Base-by-base conservation (phyloP, 495 filamentous ascomycete species). In the Podospora bellae-mahoneyi region DNA sequence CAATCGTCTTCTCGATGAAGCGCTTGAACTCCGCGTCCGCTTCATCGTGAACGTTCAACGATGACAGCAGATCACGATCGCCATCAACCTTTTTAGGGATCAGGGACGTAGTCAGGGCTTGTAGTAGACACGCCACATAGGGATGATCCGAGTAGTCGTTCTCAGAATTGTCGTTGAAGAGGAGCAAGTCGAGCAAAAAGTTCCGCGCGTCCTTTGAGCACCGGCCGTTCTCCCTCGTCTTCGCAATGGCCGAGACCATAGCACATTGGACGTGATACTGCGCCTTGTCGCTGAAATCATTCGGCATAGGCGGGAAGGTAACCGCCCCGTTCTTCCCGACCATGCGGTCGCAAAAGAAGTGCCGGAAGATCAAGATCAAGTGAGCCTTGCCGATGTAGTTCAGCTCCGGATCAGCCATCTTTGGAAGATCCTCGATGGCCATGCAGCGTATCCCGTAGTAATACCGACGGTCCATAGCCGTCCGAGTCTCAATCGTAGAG, bases 91-190 rank as follows among this genome's bases (percentile, higher is more conserved):
- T 79, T 30, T 79, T 82, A 0, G 87, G 87, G 58, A 92, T 84
- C 66, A 97, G 82, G 16, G 90, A 90, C 59, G 94, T 87, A 2
- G 92, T 88, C 4, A 99, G 80, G 3, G 92, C 90, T 28, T 82
- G 84, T 82, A 98, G 92, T 16, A 99, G 84, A 44, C 82, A 89
- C 4, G 92, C 87, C 66, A 98, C 86, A 71, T 97, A 98, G 73
- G 90, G 89, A 66, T 90, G 87, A 71, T 99, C 96, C 16, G 92
- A 96, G 72, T 85, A 94, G 73, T 89, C 77, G 72, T 98, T 98
- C 67, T 90, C 89, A 0, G 88, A 87, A 74, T 99, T 98, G 77
- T 98, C 92, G 70, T 98, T 99, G 79, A 92, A 93, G 60, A 90
- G 89, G 28, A 99, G 80, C 78, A 93, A 90, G 69, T 97, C 93